Conservation (phyloP, 805 yeast species). For the Wickerhamiella azyma region DNA sequence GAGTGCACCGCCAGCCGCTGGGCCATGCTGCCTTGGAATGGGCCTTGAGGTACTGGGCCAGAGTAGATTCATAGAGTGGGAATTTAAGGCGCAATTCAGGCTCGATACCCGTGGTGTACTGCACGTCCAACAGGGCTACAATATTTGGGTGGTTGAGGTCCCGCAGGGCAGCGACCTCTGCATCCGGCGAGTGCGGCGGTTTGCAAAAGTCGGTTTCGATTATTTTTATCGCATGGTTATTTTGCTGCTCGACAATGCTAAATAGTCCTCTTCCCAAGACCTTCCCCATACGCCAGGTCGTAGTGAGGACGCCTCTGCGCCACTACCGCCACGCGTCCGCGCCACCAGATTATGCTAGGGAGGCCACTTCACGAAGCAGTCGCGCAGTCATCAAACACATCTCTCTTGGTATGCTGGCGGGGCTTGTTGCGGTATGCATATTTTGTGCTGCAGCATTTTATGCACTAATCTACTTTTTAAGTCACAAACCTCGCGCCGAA, state of each 20-base stretch:
- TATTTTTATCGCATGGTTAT: slow-evolving; percentile 33
- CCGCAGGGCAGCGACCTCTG: slow-evolving; percentile 32
- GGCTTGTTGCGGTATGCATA: not conserved
- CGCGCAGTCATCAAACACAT: not conserved
- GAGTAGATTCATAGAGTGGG: slow-evolving; percentile 29
- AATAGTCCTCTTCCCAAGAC: slow-evolving; percentile 33
- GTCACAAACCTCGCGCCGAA: slow-evolving; percentile 52
- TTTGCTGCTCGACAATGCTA: slow-evolving; percentile 29
- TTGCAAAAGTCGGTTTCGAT: slow-evolving; percentile 37
- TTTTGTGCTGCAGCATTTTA: slow-evolving; percentile 21
- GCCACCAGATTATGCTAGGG: no score
- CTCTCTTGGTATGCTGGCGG: not conserved
- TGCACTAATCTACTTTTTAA: slow-evolving; percentile 32
- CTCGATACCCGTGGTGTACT: slow-evolving; percentile 13
- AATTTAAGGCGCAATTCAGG: slow-evolving; percentile 26
- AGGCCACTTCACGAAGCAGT: no score
- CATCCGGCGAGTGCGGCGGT: slow-evolving; percentile 40
- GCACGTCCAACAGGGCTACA: slow-evolving; percentile 20
- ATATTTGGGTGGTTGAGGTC: slow-evolving; percentile 15
- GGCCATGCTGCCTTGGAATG: slow-evolving; percentile 27
- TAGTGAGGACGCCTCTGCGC: no score
- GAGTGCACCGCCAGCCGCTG: slow-evolving; percentile 25
- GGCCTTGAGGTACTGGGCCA: slow-evolving; percentile 26
- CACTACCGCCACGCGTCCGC: not conserved
- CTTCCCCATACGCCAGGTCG: slow-evolving; percentile 5